phyloP scores from a whole-genome alignment of 108 stramenopile genomes.

The Cyclotella cryptica region DNA sequence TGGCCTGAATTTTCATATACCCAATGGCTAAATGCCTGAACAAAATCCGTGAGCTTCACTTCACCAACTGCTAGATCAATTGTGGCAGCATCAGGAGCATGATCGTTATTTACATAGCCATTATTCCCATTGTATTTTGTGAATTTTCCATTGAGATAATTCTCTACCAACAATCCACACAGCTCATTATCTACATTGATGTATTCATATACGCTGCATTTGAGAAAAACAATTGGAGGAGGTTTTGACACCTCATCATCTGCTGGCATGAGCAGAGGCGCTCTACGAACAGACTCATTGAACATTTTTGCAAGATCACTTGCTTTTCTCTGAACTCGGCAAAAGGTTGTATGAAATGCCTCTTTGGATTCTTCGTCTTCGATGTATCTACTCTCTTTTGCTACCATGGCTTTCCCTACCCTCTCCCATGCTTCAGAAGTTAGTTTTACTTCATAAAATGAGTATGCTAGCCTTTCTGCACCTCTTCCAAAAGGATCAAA shows the following conservation, averaged over 20 bases:
- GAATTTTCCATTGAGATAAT: constrained; percentile 54
- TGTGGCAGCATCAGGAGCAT: neutral
- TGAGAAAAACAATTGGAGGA: constrained; percentile 45
- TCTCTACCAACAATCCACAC: constrained; percentile 52
- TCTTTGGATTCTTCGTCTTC: constrained; percentile 49
- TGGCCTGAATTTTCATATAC: constrained; percentile 38
- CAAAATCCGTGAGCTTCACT: constrained; percentile 51
- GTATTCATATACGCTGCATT: constrained; percentile 57
- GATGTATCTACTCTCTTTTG: constrained; percentile 45
- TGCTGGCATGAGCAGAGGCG: constrained; percentile 33
- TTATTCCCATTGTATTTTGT: constrained; percentile 63
- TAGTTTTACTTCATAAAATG: constrained; percentile 43
- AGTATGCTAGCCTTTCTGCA: constrained; percentile 53
- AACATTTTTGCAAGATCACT: constrained; percentile 35
- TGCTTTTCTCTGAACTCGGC: constrained; percentile 38
- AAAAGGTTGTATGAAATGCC: constrained; percentile 47
- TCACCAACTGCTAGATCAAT: constrained; percentile 40
- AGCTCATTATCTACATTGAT: constrained; percentile 6
- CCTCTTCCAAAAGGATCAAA: constrained; percentile 52
- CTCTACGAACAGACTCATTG: constrained; percentile 40
- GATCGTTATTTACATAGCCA: constrained; percentile 39
- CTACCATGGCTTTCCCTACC: constrained; percentile 44
- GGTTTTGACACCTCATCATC: constrained; percentile 39
- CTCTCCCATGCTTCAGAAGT: constrained; percentile 25
- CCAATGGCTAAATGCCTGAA: constrained; percentile 56